Base-by-base conservation (phyloP, 2,329 filamentous ascomycete genomes). In the Sarocladium oryzae region DNA sequence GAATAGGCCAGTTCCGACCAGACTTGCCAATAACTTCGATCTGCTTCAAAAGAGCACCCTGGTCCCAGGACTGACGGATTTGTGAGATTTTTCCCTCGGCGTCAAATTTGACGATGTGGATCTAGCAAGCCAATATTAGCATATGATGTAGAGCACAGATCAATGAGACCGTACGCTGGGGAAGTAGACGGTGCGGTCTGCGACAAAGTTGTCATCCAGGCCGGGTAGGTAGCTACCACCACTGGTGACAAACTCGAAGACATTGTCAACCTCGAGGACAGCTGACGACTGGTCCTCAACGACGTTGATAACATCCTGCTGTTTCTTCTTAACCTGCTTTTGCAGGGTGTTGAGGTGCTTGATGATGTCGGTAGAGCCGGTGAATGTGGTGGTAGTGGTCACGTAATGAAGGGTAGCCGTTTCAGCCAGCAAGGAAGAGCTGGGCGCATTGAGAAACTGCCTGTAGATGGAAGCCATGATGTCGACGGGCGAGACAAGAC, bases 61-160 rank as follows among this genome's bases (percentile, higher is more conserved):
- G 93, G 66, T 99, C 93, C 93, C 93, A 99, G 66, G 86, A 89
- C 59, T 92, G 82, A 59, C 92, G 88, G 57, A 97, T 88, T 67
- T 93, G 89, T 54, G 79, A 68, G 64, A 99, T 96, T 72, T 89
- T 90, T 66, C 83, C 81, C 43, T 85, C 69, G 57, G 69, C 65
- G 67, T 95, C 81, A 69, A 96, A 96, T 53, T 82, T 81, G 58
- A 99, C 91, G 57, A 97, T 84, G 73, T 99, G 93, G 60, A 85
- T 80, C 89, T 93, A 66, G 16, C 28, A 37, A 26, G 10, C 16
- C 28, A 10, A 28, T 16, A 57, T 46, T 28, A 51, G 37, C 30
- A 51, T 11, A 9, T 26, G n/a, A 10, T 5, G 20, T n/a, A n/a
- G 21, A 4, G 7, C n/a, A 28, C 7, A 26, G 13, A n/a, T 10